Conservation (phyloP, 2,329 filamentous ascomycete genomes). For the Didymella glomerata region DNA sequence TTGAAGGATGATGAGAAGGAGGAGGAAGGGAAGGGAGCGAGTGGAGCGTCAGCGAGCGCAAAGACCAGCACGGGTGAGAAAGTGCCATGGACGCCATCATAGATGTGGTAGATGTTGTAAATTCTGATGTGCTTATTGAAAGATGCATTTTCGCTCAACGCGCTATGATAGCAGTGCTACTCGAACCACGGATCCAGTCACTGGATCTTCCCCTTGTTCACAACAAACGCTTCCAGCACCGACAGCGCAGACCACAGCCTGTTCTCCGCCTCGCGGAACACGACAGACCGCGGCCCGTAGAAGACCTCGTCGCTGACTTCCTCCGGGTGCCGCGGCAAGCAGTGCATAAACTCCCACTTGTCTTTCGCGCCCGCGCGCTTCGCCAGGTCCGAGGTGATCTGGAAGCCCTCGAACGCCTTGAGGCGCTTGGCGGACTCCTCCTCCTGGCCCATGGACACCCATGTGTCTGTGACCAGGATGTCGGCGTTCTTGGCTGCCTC, state of each 20-base stretch:
- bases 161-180: slow-evolving; percentile 5
- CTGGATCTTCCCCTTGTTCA: slow-evolving; percentile 87
- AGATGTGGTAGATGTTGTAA: neutral
- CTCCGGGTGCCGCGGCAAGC: slow-evolving; percentile 87
- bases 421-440: slow-evolving; percentile 79
- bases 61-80: slow-evolving; percentile 3
- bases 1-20: neutral
- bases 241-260: slow-evolving; percentile 87
- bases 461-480: slow-evolving; percentile 94
- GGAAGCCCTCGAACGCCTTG: slow-evolving; percentile 85
- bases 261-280: slow-evolving; percentile 95
- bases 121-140: neutral
- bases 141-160: neutral
- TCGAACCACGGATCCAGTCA: slow-evolving; percentile 44
- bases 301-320: slow-evolving; percentile 97
- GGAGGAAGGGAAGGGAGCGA: neutral
- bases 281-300: slow-evolving; percentile 82
- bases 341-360: slow-evolving; percentile 98
- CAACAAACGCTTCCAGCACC: slow-evolving; percentile 87
- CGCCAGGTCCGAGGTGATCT: slow-evolving; percentile 87
- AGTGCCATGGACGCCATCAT: slow-evolving; percentile 9
- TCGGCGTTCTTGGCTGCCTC: slow-evolving; percentile 87
- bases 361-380: slow-evolving; percentile 84
- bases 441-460: slow-evolving; percentile 99
- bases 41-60: neutral